phyloP scores from a whole-genome alignment of 257 asterid species.

The Eucommia ulmoides region DNA sequence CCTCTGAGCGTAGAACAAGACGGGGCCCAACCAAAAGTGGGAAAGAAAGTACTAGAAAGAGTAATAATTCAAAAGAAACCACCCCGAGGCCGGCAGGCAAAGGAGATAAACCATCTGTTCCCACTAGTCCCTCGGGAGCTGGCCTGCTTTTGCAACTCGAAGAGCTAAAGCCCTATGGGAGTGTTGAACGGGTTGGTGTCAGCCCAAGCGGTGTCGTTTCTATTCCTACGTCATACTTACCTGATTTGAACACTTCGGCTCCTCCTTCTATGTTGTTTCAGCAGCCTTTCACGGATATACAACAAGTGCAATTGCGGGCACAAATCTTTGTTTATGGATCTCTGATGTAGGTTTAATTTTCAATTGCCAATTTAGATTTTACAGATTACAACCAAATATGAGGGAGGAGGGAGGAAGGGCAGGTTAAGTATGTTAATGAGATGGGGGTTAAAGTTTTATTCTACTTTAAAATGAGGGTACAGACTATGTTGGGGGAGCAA shows the following conservation, averaged over 20 bases:
- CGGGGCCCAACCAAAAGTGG: slow-evolving; percentile 52
- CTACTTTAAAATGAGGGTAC: no score
- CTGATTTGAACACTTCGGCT: slow-evolving; percentile 74
- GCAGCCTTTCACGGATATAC: slow-evolving; percentile 92
- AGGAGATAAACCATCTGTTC: slow-evolving; percentile 30
- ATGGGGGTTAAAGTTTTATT: no score
- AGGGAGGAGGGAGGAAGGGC: no score
- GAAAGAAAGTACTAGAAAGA: slow-evolving; percentile 58
- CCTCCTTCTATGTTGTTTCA: slow-evolving; percentile 46
- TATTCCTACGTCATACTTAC: slow-evolving; percentile 50
- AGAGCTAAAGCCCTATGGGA: slow-evolving; percentile 11
- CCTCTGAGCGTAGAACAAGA: slow-evolving; percentile 59
- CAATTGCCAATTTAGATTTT: no score
- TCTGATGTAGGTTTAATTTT: slow-evolving; percentile 62
- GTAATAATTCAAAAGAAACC: slow-evolving; percentile 36
- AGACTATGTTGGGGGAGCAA: no score
- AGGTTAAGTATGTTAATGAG: no score
- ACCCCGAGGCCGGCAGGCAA: slow-evolving; percentile 39
- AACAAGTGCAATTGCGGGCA: slow-evolving; percentile 95
- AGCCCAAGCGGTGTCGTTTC: slow-evolving; percentile 34
- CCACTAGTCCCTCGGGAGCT: slow-evolving; percentile 29
- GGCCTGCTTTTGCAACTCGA: slow-evolving; percentile 16
- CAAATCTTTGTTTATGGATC: slow-evolving; percentile 97
- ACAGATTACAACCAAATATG: no score
- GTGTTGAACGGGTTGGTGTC: slow-evolving; percentile 16